Evolutionary conservation across 2,329 filamentous ascomycete genomes (phyloP).

Genomic region (Monilinia vaccinii-corymbosi): DNA sequence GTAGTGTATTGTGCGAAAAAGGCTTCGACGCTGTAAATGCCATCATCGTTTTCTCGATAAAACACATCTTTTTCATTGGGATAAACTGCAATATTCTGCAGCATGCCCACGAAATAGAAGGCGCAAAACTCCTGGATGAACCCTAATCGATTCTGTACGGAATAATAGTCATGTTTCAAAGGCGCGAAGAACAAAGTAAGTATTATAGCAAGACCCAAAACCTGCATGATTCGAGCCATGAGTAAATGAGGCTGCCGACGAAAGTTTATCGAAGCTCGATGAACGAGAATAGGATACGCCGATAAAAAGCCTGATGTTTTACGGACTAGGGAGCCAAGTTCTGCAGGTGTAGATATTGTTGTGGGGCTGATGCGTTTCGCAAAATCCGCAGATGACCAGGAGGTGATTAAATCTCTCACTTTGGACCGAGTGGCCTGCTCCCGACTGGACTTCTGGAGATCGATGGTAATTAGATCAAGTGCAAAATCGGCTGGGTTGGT

Average conservation of each 20-base stretch:
- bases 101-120: constrained; percentile 68
- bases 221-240: constrained; percentile 57
- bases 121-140: constrained; percentile 65
- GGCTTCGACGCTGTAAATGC: constrained; percentile 60
- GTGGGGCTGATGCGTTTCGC: constrained; percentile 16
- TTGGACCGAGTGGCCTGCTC: constrained; percentile 55
- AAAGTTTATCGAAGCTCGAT: constrained; percentile 60
- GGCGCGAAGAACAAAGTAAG: constrained; percentile 64
- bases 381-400: constrained; percentile 38
- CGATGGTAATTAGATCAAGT: constrained; percentile 66
- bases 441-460: constrained; percentile 55
- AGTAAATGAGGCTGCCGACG: constrained; percentile 56
- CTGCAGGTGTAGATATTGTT: constrained; percentile 51
- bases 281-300: constrained; percentile 59
- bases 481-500: constrained; percentile 74
- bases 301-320: constrained; percentile 51
- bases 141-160: constrained; percentile 64
- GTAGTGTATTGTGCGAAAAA: constrained; percentile 64
- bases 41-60: constrained; percentile 67
- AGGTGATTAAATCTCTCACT: constrained; percentile 50
- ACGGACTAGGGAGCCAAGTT: constrained; percentile 59
- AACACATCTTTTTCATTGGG: constrained; percentile 66
- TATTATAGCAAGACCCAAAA: constrained; percentile 53
- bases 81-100: constrained; percentile 70
- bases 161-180: constrained; percentile 57